Conservation (phyloP, 73 alveolate species). For the Paramecium bursaria region DNA sequence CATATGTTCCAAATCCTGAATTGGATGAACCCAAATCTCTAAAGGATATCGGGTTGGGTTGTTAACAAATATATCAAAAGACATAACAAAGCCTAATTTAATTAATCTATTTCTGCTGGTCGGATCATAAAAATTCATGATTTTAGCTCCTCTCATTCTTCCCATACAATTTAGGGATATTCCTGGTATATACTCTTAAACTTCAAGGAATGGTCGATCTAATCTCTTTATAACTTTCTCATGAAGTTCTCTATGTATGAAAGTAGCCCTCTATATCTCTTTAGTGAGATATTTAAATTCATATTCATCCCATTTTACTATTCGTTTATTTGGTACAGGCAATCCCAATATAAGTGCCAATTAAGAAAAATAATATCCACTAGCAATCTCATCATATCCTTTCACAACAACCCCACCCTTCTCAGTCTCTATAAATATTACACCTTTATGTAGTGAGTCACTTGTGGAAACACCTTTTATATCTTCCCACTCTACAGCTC, state of each 20-base stretch:
- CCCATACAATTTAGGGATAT: conserved; percentile 22
- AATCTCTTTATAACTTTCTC: conserved; percentile 12
- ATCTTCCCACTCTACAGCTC: conserved; percentile 3
- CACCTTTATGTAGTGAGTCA: conserved; percentile 40
- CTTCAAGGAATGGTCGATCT: conserved; percentile 37
- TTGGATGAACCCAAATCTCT: conserved; percentile 44
- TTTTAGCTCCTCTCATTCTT: conserved; percentile 23
- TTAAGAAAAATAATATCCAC: conserved; percentile 48
- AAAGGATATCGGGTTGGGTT: conserved; percentile 56
- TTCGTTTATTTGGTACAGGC: conserved; percentile 51
- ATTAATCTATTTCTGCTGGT: conserved; percentile 36
- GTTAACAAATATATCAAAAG: conserved; percentile 36
- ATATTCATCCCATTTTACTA: conserved; percentile 47
- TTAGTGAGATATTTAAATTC: conserved; percentile 43
- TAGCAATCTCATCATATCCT: conserved; percentile 28
- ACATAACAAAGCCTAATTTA: conserved; percentile 48
- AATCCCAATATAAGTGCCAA: conserved; percentile 36
- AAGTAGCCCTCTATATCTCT: conserved; percentile 52
- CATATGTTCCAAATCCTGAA: no score
- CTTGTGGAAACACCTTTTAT: conserved; percentile 15
- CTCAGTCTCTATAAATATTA: conserved; percentile 27
- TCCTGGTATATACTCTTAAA: conserved; percentile 51
- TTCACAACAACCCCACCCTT: conserved; percentile 21
- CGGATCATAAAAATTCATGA: conserved; percentile 46
- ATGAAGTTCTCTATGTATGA: conserved; percentile 34